A percentile compares a stretch with the other conserved stretches of the same genome.
Evolutionary conservation across 225 moss, liverwort and hornwort genomes (phyloP).

Genomic region (Lunularia cruciata): DNA sequence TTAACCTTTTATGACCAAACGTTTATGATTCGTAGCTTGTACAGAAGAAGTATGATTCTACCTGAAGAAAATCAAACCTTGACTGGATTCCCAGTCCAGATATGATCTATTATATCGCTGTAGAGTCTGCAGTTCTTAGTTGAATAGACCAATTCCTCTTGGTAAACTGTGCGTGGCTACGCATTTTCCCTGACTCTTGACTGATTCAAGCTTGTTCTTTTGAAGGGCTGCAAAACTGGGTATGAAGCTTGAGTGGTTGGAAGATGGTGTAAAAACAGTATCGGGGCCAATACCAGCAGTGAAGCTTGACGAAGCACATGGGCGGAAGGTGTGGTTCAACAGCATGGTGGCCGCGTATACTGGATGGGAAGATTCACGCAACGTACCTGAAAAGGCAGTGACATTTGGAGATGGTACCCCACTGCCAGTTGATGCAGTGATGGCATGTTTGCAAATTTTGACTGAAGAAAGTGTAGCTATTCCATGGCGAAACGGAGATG

Average conservation of each 20-base stretch:
- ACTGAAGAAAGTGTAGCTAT: conserved; percentile 86
- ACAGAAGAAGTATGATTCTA: no score
- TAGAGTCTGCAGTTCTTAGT: no score
- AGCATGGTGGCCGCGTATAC: conserved; percentile 99
- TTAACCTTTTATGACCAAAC: no score
- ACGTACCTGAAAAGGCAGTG: conserved; percentile 80
- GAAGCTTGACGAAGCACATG: conserved; percentile 67
- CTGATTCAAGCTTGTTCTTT: no score
- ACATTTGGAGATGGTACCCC: conserved; percentile 81
- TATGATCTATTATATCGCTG: no score
- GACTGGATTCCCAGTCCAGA: no score
- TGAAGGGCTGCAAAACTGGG: conserved; percentile 78
- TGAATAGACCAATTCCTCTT: no score
- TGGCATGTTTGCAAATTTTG: conserved; percentile 73
- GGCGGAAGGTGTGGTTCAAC: conserved; percentile 94
- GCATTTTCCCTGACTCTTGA: no score
- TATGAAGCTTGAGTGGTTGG: conserved; percentile 85
- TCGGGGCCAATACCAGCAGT: conserved; percentile 86
- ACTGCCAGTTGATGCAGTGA: conserved; percentile 63
- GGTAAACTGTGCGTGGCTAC: no score
- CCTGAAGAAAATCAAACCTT: no score
- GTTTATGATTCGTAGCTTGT: no score
- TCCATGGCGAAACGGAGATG: conserved; percentile 90
- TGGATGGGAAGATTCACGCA: conserved; percentile 90
- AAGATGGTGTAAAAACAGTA: conserved; percentile 77